Percentiles rank a stretch among this genome's conserved stretches.
Conservation (phyloP, 139 green algal genomes). For the Chlorella sp. region DNA sequence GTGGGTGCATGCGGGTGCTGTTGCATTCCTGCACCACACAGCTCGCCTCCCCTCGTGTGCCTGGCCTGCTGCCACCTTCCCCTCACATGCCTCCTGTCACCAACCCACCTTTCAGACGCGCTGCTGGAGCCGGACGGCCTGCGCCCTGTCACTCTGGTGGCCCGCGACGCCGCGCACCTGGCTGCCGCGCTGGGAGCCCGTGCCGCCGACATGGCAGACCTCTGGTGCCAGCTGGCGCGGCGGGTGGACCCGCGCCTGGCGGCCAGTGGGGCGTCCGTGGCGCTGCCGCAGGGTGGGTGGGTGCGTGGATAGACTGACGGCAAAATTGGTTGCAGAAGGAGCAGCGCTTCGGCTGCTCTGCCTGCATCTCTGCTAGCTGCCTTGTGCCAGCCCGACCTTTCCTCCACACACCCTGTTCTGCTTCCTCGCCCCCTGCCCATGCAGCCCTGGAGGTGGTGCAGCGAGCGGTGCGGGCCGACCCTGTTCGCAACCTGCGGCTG, state of each 20-base stretch:
- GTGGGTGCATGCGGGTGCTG: no score
- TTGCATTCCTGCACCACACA: no score
- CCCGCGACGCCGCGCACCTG: constrained; percentile 1
- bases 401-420: no score
- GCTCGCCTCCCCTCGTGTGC: no score
- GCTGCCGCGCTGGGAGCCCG: not conserved
- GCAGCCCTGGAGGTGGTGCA: not conserved
- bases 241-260: not conserved
- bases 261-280: not conserved
- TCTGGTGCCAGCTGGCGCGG: constrained; percentile 8
- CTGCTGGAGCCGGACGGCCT: constrained; percentile 12
- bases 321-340: no score
- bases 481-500: not conserved
- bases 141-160: constrained; percentile 9
- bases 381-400: not conserved
- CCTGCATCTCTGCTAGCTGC: not conserved
- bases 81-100: no score
- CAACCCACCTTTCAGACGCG: not conserved
- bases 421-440: not conserved
- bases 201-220: not conserved
- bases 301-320: not conserved
- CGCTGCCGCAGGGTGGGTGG: not conserved
- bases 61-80: no score
- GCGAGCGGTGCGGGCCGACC: not conserved
- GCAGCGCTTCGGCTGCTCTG: no score